A percentile compares a stretch with the other conserved stretches of the same genome.
phyloP scores from a whole-genome alignment of 2,329 filamentous ascomycete species.

The Chrysoporthe puriensis region DNA sequence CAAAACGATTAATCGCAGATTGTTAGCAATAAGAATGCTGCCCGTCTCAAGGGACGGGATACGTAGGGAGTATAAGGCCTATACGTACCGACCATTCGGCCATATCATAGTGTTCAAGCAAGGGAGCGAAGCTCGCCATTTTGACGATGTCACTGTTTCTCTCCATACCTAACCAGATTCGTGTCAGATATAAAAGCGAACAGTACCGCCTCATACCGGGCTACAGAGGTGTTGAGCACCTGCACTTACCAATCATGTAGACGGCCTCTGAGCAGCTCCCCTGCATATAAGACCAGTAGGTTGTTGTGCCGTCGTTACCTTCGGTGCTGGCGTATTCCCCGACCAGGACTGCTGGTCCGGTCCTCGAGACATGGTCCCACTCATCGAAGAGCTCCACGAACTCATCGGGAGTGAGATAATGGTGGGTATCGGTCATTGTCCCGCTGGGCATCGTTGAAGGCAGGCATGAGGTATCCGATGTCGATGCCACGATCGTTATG shows the following conservation, averaged over 20 bases:
- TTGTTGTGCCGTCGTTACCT: slow-evolving; percentile 15
- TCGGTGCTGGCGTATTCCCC: slow-evolving; percentile 8
- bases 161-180: slow-evolving; percentile 41
- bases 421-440: not conserved
- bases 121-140: slow-evolving; percentile 17
- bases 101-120: slow-evolving; percentile 46
- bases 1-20: not conserved
- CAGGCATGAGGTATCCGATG: slow-evolving; percentile 44
- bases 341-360: not conserved
- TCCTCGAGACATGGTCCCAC: slow-evolving; percentile 30
- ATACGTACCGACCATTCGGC: slow-evolving; percentile 48
- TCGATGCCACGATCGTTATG: slow-evolving; percentile 31
- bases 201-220: too few species aligned
- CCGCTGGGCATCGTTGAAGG: slow-evolving; percentile 37
- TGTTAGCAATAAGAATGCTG: not conserved
- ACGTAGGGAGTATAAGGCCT: not conserved
- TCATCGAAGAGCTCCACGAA: slow-evolving; percentile 41
- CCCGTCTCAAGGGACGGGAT: not conserved
- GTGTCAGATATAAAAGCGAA: not conserved
- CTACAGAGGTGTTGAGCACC: too few species aligned
- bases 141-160: slow-evolving; percentile 41
- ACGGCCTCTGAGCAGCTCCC: slow-evolving; percentile 46
- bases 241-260: slow-evolving; percentile 47
- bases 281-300: not conserved
- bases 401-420: slow-evolving; percentile 37